Evolutionary conservation across 805 yeast species (phyloP), one percentile per base, ranked within the genome.

Genomic region (Saccharomycopsis javanensis): DNA sequence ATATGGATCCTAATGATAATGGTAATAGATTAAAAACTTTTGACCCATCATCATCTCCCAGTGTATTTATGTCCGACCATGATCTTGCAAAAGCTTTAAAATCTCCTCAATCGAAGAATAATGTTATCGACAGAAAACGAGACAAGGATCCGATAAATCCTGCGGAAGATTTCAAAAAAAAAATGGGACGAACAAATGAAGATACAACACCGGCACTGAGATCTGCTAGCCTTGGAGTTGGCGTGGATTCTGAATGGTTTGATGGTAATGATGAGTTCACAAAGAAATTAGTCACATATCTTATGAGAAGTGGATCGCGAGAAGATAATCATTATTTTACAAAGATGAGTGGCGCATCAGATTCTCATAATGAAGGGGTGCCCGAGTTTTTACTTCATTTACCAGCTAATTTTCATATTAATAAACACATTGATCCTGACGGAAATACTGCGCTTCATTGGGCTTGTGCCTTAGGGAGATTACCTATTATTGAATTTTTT

Each of bases 391-490:
- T 78, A 54, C 66, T 83, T 30, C 70, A 75, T 54, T 86, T 87
- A 5, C 92, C 94, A 0, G 71, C 73, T 37, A 79, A 79, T 63
- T 80, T 85, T 57, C 79, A 83, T 62, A 78, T 87, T 60, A 79
- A 84, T 72, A 83, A 75, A 67, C 88, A 86, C 55, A 88, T 94
- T 27, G 99, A 94, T 68, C 91, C 88, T 58, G 97, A 94, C 66
- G 95, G 96, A 1, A 95, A 94, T 67, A 87, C 97, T 0, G 86
- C 96, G 1, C 82, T 94, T 63, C 99, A 94, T 70, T 94, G 98
- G 97, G 96, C 98, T 0, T 89, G 97, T 60, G 86, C 98, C 0
- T 89, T 94, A 80, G 99, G 98, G 3, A 88, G 85, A 67, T 71
- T 85, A 34, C 79, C 78, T 51, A 82, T 91, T 71, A 83, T 88